Percentiles rank a stretch among this genome's conserved stretches.
Evolutionary conservation across 306 rosid genomes (phyloP).

Genomic region (Lathyrus oleraceus): DNA sequence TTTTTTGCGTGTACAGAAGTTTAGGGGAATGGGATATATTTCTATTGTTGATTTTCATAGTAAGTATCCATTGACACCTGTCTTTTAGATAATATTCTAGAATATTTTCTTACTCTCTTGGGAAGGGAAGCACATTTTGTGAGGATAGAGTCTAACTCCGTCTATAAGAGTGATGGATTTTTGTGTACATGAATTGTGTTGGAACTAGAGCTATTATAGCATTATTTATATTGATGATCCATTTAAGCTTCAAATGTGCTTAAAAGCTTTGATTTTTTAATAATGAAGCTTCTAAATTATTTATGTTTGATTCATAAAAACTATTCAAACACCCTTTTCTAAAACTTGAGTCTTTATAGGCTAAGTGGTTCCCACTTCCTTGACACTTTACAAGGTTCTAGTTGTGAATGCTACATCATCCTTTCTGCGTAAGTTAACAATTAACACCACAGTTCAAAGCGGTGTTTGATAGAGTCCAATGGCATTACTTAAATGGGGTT

Average conservation of each 20-base stretch:
- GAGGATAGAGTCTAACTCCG: no score
- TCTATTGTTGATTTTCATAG: background rate
- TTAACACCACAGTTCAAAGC: conserved; percentile 8
- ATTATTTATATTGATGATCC: conserved; percentile 10
- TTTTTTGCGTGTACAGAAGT: background rate
- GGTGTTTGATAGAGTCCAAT: conserved; percentile 12
- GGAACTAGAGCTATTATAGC: conserved; percentile 4
- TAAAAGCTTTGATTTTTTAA: background rate
- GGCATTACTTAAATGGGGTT: background rate
- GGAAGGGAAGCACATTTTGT: no score
- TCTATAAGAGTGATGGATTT: no score
- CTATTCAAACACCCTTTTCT: background rate
- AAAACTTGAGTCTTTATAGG: conserved; percentile 19
- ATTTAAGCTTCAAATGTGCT: conserved; percentile 18
- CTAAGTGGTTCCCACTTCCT: conserved; percentile 19
- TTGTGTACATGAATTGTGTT: background rate
- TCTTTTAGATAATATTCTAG: no score
- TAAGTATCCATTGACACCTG: no score
- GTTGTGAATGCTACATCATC: conserved; percentile 22
- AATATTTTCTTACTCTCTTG: no score
- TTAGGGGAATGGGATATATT: conserved; percentile 1
- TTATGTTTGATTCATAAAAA: conserved; percentile 1
- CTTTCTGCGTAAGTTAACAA: background rate
- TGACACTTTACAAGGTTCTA: conserved; percentile 12
- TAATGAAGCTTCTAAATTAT: conserved; percentile 21